phyloP scores from a whole-genome alignment of 768 basidiomycete species.

The Termitomyces sp. region DNA sequence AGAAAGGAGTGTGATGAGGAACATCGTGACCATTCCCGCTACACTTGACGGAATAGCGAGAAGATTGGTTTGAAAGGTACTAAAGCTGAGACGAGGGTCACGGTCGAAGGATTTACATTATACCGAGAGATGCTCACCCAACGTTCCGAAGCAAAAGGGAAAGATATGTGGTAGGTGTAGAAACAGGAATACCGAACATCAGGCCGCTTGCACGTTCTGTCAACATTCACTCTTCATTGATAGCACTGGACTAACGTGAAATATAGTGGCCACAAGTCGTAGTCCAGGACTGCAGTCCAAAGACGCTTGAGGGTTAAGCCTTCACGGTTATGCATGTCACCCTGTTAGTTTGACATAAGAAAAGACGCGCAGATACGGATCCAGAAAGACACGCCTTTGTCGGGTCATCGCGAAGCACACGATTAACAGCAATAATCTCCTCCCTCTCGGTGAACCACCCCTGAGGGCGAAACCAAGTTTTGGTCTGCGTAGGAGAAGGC shows the following conservation, averaged over 20 bases:
- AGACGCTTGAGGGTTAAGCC: constrained; percentile 42
- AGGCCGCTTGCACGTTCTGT: constrained; percentile 34
- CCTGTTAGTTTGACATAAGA: constrained; percentile 21
- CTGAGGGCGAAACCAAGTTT: constrained; percentile 48
- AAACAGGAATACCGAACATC: constrained; percentile 44
- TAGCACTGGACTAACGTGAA: constrained; percentile 31
- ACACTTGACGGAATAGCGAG: constrained; percentile 52
- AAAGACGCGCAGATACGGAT: background rate
- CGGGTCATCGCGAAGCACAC: constrained; percentile 60
- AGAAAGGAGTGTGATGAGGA: constrained; percentile 41
- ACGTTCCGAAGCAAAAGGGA: constrained; percentile 50
- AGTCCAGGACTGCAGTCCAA: constrained; percentile 53
- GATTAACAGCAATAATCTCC: constrained; percentile 53
- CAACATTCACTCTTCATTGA: too few relatives aligned
- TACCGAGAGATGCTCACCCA: constrained; percentile 29
- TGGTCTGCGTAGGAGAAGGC: constrained; percentile 54
- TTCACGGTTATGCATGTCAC: constrained; percentile 70
- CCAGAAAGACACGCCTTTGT: constrained; percentile 32
- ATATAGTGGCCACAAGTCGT: constrained; percentile 64
- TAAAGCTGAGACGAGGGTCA: constrained; percentile 32
- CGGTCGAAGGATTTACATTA: background rate
- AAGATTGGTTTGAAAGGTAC: constrained; percentile 55
- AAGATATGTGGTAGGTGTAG: constrained; percentile 48
- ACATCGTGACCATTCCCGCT: constrained; percentile 47
- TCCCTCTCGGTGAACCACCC: constrained; percentile 63